Conservation (phyloP, 192 early-diverging fungal genomes). For the Haplosporangium gracile region DNA sequence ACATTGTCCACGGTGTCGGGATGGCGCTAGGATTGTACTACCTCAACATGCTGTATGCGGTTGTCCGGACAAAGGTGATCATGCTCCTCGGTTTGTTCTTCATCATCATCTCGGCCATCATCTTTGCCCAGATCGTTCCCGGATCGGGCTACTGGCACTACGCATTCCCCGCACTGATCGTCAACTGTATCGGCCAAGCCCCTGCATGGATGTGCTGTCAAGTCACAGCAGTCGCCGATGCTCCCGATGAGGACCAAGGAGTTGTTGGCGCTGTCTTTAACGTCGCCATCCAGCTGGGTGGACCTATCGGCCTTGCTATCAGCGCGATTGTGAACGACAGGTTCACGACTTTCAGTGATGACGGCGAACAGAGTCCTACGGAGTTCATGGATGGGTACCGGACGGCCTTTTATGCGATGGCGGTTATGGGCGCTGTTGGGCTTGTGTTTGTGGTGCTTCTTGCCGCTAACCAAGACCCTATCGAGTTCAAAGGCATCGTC, state of each 20-base stretch:
- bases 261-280: constrained; percentile 56
- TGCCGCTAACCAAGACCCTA: constrained; percentile 16
- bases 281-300: constrained; percentile 52
- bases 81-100: constrained; percentile 33
- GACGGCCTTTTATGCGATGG: constrained; percentile 15
- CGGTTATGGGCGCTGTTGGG: constrained; percentile 11
- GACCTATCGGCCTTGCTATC: constrained; percentile 1
- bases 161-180: constrained; percentile 51
- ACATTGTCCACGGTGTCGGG: constrained; percentile 59
- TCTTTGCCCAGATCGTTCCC: constrained; percentile 36
- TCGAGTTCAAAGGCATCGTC: constrained; percentile 5
- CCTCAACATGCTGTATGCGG: constrained; percentile 20
- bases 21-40: constrained; percentile 35
- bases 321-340: constrained; percentile 5
- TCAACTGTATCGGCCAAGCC: constrained; percentile 41
- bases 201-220: constrained; percentile 54
- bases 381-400: constrained; percentile 11
- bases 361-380: background rate
- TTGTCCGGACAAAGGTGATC: constrained; percentile 35
- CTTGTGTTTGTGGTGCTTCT: background rate
- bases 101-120: constrained; percentile 13
- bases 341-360: background rate
- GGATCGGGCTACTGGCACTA: constrained; percentile 37
- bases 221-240: constrained; percentile 48
- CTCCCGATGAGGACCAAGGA: constrained; percentile 46